A percentile compares a stretch with the other conserved stretches of the same genome.
Conservation (phyloP, 1,139 yeast species). For the Protomyces inundatus region DNA sequence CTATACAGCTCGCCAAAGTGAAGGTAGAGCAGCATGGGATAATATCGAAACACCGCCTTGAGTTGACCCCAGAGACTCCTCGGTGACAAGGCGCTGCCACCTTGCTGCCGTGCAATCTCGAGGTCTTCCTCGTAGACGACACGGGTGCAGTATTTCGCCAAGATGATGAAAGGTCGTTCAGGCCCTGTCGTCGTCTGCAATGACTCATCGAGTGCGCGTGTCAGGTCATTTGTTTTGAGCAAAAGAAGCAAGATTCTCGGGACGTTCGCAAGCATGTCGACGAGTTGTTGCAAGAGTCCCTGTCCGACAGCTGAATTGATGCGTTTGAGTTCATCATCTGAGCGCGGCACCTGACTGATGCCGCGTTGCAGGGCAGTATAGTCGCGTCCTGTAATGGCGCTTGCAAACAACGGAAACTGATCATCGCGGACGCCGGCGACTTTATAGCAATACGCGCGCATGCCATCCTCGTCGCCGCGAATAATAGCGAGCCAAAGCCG, state of each 20-base stretch:
- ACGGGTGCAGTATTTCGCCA: constrained; percentile 84
- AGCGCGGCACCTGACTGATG: constrained; percentile 45
- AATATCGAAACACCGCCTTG: constrained; percentile 13
- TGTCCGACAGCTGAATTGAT: constrained; percentile 63
- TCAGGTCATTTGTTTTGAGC: constrained; percentile 87
- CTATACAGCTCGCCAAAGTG: constrained; percentile 10
- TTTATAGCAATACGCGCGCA: constrained; percentile 66
- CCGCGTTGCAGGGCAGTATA: constrained; percentile 47
- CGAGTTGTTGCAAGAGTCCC: constrained; percentile 65
- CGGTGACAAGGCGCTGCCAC: neutral
- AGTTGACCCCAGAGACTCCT: neutral
- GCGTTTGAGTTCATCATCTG: constrained; percentile 52
- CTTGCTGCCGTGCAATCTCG: constrained; percentile 24
- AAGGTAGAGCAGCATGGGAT: constrained; percentile 12
- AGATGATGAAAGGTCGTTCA: constrained; percentile 76
- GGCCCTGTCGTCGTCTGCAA: constrained; percentile 80
- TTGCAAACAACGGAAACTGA: constrained; percentile 73
- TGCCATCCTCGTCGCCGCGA: constrained; percentile 58
- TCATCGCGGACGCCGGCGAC: constrained; percentile 79
- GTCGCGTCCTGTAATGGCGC: constrained; percentile 91
- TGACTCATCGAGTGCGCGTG: constrained; percentile 79
- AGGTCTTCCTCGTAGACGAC: constrained; percentile 61
- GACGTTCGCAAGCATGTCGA: constrained; percentile 70
- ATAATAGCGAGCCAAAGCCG: constrained; percentile 88
- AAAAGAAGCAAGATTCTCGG: constrained; percentile 82